phyloP scores from a whole-genome alignment of 2,329 filamentous ascomycete species.

The Ophiosphaerella korrae region DNA sequence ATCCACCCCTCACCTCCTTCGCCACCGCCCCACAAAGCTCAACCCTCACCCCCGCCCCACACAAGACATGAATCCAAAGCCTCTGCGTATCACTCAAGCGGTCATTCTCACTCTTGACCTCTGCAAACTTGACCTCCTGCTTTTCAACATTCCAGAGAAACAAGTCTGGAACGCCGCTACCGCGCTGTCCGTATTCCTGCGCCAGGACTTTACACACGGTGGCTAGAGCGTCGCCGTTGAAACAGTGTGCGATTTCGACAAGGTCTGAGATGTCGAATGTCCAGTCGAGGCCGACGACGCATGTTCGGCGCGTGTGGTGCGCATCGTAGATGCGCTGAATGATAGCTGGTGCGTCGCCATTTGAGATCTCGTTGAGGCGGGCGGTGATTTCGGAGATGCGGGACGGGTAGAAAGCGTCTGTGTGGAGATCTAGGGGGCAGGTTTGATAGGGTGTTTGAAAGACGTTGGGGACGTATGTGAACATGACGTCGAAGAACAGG shows the following conservation, averaged over 20 bases:
- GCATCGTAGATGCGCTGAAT: slow-evolving; percentile 70
- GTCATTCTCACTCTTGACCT: slow-evolving; percentile 73
- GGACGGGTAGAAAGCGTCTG: slow-evolving; percentile 86
- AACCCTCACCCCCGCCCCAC: slow-evolving; percentile 81
- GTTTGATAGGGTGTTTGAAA: slow-evolving; percentile 97
- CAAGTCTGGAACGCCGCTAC: slow-evolving; percentile 88
- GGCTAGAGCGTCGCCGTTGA: slow-evolving; percentile 78
- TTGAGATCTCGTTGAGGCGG: slow-evolving; percentile 82
- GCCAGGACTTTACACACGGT: slow-evolving; percentile 91
- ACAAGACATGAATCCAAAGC: slow-evolving; percentile 94
- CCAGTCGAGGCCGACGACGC: slow-evolving; percentile 92
- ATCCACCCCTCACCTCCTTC: slow-evolving; percentile 53
- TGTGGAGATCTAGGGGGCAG: slow-evolving; percentile 89
- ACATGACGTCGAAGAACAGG: slow-evolving; percentile 91
- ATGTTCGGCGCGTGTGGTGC: slow-evolving; percentile 74
- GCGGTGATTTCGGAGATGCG: slow-evolving; percentile 89
- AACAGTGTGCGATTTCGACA: slow-evolving; percentile 77
- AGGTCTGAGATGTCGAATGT: slow-evolving; percentile 80
- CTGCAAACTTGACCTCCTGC: slow-evolving; percentile 70
- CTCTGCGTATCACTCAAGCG: slow-evolving; percentile 93
- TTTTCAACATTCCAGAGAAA: slow-evolving; percentile 74
- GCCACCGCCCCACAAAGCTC: slow-evolving; percentile 75
- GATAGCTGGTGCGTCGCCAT: slow-evolving; percentile 73
- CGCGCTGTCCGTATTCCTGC: slow-evolving; percentile 87
- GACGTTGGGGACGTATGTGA: slow-evolving; percentile 92